These are phyloP conservation scores for Sechiopsis laciniata DNA, from an alignment of 306 rosid species.

Conservation along the genomic window DNA sequence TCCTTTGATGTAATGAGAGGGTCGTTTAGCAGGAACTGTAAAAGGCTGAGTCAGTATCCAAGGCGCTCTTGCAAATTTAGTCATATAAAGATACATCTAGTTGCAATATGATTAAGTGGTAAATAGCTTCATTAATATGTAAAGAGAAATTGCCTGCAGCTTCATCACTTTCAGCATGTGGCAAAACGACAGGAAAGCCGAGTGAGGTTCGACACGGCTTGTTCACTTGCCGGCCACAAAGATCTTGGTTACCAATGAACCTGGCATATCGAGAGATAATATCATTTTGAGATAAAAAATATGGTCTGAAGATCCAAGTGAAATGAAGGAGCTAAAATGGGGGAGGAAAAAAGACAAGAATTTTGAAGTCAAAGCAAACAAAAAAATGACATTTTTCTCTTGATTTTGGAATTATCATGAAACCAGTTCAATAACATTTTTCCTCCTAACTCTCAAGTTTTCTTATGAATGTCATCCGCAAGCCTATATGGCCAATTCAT, in stretches of 20 bases:
- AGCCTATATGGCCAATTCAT: too few species aligned
- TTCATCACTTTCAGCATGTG: conserved; percentile 81
- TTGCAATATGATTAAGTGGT: not conserved
- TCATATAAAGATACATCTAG: not conserved
- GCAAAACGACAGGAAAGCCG: conserved; percentile 91
- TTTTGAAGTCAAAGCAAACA: not conserved
- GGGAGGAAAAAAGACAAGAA: too few species aligned
- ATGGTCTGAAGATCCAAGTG: too few species aligned
- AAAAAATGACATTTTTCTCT: not conserved
- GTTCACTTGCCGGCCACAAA: conserved; percentile 84
- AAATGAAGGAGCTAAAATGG: too few species aligned
- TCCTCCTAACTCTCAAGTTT: too few species aligned
- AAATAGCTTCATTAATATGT: not conserved
- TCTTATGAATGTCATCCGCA: too few species aligned
- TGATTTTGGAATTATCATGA: not conserved
- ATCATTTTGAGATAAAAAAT: not conserved
- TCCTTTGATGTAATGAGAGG: conserved; percentile 69
- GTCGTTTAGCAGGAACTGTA: conserved; percentile 65
- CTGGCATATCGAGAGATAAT: conserved; percentile 30
- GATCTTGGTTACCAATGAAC: conserved; percentile 76
- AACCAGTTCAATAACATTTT: not conserved
- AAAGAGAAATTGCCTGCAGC: conserved; percentile 52
- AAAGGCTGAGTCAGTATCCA: not conserved
- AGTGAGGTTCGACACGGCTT: conserved; percentile 83
- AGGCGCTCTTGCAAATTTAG: not conserved